Conservation (phyloP, 1,284 basidiomycete species). For the Bjerkandera adusta region DNA sequence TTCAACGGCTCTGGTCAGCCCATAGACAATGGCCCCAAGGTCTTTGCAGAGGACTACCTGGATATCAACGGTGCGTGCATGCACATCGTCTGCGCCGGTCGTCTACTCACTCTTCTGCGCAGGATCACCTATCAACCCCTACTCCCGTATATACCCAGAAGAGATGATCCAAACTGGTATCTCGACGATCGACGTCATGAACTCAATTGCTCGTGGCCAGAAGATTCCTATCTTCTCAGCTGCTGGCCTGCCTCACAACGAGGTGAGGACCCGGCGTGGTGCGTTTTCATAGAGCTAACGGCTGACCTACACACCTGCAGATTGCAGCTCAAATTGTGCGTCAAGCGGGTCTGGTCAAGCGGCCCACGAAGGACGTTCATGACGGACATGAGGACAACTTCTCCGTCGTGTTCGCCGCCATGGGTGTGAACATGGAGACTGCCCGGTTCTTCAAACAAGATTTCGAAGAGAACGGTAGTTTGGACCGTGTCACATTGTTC, state of each 20-base stretch:
- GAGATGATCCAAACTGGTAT: constrained; percentile 99
- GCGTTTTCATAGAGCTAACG: constrained; percentile 16
- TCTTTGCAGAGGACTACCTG: constrained; percentile 98
- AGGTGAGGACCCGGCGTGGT: constrained; percentile 48
- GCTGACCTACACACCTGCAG: constrained; percentile 39
- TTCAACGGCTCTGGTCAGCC: constrained; percentile 99
- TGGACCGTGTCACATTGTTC: constrained; percentile 98
- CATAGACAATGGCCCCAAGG: constrained; percentile 98
- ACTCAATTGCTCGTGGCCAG: constrained; percentile 99
- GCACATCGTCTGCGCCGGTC: background rate
- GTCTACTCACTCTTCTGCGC: constrained; percentile 7
- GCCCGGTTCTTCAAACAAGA: constrained; percentile 99
- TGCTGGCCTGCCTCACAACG: constrained; percentile 98
- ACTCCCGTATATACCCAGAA: constrained; percentile 98
- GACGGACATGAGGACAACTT: constrained; percentile 99
- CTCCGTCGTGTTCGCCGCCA: constrained; percentile 98
- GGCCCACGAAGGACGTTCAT: constrained; percentile 94
- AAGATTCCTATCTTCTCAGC: constrained; percentile 99
- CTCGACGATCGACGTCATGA: constrained; percentile 98
- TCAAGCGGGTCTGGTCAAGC: constrained; percentile 96
- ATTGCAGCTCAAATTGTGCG: constrained; percentile 99
- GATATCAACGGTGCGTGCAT: constrained; percentile 87
- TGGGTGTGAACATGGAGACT: constrained; percentile 99
- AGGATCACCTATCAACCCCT: constrained; percentile 99
- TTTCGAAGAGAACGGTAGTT: constrained; percentile 98